Evolutionary conservation across 2,329 filamentous ascomycete genomes (phyloP).

Genomic region (Pyrenochaeta sp.): DNA sequence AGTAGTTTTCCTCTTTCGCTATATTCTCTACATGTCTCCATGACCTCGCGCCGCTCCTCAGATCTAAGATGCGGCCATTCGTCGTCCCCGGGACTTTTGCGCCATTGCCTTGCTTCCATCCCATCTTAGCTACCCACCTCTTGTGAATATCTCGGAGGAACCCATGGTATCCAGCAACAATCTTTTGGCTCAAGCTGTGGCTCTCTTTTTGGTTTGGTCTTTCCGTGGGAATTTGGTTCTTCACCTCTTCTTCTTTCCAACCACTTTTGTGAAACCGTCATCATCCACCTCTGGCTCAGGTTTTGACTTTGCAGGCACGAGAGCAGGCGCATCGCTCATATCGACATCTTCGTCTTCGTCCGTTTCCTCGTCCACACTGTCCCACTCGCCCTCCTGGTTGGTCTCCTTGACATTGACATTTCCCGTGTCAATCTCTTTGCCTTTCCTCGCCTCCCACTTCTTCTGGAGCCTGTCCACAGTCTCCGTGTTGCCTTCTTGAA

Average conservation of each 20-base stretch:
- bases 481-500: constrained; percentile 70
- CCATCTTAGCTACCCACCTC: no score
- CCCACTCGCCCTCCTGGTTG: constrained; percentile 56
- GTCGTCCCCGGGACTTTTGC: no score
- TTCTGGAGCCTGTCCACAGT: constrained; percentile 69
- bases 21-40: no score
- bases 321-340: constrained; percentile 47
- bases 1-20: no score
- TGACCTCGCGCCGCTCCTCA: no score
- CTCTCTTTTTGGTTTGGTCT: no score
- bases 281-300: constrained; percentile 50
- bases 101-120: no score
- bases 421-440: constrained; percentile 60
- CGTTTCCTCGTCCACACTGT: constrained; percentile 61
- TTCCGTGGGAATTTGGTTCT: background rate
- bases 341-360: constrained; percentile 51
- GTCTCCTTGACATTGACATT: constrained; percentile 62
- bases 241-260: constrained; percentile 50
- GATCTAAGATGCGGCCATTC: no score
- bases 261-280: constrained; percentile 53
- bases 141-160: no score
- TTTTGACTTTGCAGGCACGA: constrained; percentile 44
- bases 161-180: no score
- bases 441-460: constrained; percentile 68
- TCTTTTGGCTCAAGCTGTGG: no score